These are phyloP conservation scores for Erysimum cheiri DNA, from an alignment of 441 rosid genomes.

Conservation along the genomic window DNA sequence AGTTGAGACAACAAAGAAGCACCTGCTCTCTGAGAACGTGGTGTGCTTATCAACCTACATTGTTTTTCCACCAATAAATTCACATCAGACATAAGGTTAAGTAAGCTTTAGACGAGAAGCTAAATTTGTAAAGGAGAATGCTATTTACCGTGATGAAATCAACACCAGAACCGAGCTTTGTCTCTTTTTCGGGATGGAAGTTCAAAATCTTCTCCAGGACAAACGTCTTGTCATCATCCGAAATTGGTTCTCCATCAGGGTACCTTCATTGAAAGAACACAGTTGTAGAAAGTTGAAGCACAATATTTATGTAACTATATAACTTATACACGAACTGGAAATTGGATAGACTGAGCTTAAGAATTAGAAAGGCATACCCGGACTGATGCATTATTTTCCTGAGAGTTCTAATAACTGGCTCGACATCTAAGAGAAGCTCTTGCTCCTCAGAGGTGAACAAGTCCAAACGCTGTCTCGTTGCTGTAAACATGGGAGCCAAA, in stretches of 20 bases:
- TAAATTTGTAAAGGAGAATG: neutral
- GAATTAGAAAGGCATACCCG: slow-evolving; percentile 53
- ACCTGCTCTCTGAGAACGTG: slow-evolving; percentile 63
- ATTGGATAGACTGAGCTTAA: slow-evolving; percentile 7
- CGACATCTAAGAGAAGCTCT: slow-evolving; percentile 67
- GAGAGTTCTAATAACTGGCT: slow-evolving; percentile 69
- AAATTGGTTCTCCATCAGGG: slow-evolving; percentile 76
- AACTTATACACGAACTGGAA: neutral
- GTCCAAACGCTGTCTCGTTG: slow-evolving; percentile 75
- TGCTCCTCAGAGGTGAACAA: slow-evolving; percentile 86
- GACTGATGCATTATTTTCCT: slow-evolving; percentile 68
- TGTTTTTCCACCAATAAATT: slow-evolving; percentile 3
- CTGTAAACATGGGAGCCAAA: slow-evolving; percentile 53
- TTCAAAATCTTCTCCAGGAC: slow-evolving; percentile 66
- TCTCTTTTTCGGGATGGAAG: slow-evolving; percentile 80
- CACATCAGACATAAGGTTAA: slow-evolving; percentile 21
- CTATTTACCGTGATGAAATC: slow-evolving; percentile 69
- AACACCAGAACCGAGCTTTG: slow-evolving; percentile 75
- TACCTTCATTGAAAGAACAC: slow-evolving; percentile 56
- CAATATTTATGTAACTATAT: neutral
- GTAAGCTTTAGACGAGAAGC: slow-evolving; percentile 1
- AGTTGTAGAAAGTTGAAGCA: slow-evolving; percentile 24
- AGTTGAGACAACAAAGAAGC: slow-evolving; percentile 73
- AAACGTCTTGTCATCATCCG: slow-evolving; percentile 66
- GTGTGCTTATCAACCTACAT: slow-evolving; percentile 74